Evolutionary conservation across 495 filamentous ascomycete genomes (phyloP).

Genomic region (Aspergillus coremiiformis): DNA sequence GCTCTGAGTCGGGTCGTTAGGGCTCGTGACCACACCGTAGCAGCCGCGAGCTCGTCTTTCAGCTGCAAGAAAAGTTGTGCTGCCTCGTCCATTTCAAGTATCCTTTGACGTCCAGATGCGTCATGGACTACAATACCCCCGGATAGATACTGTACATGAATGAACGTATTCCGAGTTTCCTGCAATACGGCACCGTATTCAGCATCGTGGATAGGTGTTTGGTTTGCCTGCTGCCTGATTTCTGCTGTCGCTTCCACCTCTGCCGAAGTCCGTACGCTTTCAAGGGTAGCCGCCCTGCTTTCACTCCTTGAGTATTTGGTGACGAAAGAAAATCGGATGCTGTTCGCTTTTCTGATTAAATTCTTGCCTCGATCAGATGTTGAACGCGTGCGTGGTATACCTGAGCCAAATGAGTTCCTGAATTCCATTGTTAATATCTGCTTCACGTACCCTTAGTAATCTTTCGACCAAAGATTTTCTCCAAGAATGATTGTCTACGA

Average conservation of each 20-base stretch:
- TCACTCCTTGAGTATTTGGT: conserved; percentile 17
- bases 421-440: background rate
- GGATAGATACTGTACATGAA: conserved; percentile 21
- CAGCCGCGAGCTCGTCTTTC: conserved; percentile 15
- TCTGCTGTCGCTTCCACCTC: background rate
- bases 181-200: conserved; percentile 17
- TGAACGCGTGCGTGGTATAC: conserved; percentile 18
- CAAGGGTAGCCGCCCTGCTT: conserved; percentile 8
- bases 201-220: conserved; percentile 10
- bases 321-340: conserved; percentile 25
- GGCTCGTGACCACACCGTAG: conserved; percentile 13
- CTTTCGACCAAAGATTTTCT: conserved; percentile 21
- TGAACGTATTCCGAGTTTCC: conserved; percentile 16
- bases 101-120: conserved; percentile 22
- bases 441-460: conserved; percentile 14
- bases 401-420: conserved; percentile 6
- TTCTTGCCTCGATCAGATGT: conserved; percentile 17
- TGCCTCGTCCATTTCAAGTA: conserved; percentile 25
- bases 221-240: conserved; percentile 3
- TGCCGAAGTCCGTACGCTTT: conserved; percentile 10
- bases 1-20: conserved; percentile 13
- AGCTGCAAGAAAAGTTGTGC: conserved; percentile 21
- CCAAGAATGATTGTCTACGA: conserved; percentile 18
- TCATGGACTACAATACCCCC: conserved; percentile 25
- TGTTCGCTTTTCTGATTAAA: conserved; percentile 23